Evolutionary conservation across 208 protist species (phyloP).

Genomic region (Strigomonas galati): DNA sequence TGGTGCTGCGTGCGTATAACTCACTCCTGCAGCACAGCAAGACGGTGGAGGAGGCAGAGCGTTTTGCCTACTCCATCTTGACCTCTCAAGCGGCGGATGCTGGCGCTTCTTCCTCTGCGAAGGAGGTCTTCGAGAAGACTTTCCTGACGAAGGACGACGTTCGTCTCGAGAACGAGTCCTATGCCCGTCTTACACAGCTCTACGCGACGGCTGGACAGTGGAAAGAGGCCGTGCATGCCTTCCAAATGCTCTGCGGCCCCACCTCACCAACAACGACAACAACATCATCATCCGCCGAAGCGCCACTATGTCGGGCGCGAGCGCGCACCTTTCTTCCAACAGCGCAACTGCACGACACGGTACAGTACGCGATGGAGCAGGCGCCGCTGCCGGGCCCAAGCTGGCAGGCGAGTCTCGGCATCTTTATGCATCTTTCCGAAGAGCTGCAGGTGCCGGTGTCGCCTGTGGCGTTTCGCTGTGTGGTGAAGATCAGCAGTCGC

Average conservation of each 20-base stretch:
- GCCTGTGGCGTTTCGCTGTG: constrained; percentile 69
- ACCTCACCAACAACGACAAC: too few relatives aligned
- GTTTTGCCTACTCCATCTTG: constrained; percentile 14
- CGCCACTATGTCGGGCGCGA: constrained; percentile 27
- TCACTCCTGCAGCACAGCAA: constrained; percentile 33
- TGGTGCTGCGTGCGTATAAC: constrained; percentile 44
- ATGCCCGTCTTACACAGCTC: constrained; percentile 43
- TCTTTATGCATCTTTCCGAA: constrained; percentile 63
- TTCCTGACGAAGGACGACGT: neutral
- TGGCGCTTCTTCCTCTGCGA: neutral
- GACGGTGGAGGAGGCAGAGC: constrained; percentile 27
- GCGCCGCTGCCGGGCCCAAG: constrained; percentile 37
- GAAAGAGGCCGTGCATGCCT: constrained; percentile 39
- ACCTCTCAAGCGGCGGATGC: too few relatives aligned
- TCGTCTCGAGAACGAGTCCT: constrained; percentile 5
- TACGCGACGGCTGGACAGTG: constrained; percentile 53
- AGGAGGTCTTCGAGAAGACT: neutral
- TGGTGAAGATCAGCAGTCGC: constrained; percentile 60
- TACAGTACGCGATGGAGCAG: constrained; percentile 78
- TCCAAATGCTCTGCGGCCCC: constrained; percentile 17
- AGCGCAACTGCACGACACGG: constrained; percentile 67
- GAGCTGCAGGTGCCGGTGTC: constrained; percentile 51
- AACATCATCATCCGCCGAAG: too few relatives aligned
- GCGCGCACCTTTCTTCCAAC: constrained; percentile 48
- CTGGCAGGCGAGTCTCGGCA: constrained; percentile 54